Base-by-base conservation (phyloP, 768 basidiomycete genomes). In the Auriscalpium orientale region DNA sequence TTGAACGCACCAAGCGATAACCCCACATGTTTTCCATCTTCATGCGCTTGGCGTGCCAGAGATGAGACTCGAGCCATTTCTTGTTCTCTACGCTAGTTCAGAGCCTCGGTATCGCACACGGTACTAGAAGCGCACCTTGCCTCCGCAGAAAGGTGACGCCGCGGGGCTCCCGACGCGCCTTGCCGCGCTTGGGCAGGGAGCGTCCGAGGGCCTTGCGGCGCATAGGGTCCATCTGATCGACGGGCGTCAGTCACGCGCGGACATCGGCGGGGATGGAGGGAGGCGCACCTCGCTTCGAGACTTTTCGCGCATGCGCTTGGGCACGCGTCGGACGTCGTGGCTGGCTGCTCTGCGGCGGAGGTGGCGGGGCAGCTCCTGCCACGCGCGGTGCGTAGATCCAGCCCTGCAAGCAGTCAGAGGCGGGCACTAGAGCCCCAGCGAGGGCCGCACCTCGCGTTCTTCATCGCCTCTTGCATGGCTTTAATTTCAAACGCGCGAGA, bases 1-100 rank as follows among this genome's bases (percentile, higher is more conserved):
- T 20, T 46, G 18, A 46, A 66, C 79, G 20, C 33, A 91, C 93
- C 53, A 99, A 74, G 62, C 91, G 79, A 67, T 91, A 92, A 0
- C 91, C 92, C 94, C 94, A 98, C 69, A 90, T 77, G 59, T 84
- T 85, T 62, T 85, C 79, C 95, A 98, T 98, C 58, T 87, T 83
- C 85, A 95, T 95, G 7, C 97, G 82, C 70, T 98, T 98, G 1
- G 94, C 90, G 64, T 98, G 95, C 92, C 94, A 98, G 18, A 98
- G 71, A 68, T 99, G 97, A 6, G 94, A 95, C 67, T 95, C 92
- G 0, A 99, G 81, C 95, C 95, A 98, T 12, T 79, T 74, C 68
- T 98, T 98, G 60, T 89, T 79, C 34, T 76, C 95, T 97, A 60
- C 2, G 44, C 49, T 11, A 28, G 38, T 5, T 50, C 20, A n/a